Evolutionary conservation across 352 stramenopile genomes (phyloP).

Genomic region (Discostella stelligera): DNA sequence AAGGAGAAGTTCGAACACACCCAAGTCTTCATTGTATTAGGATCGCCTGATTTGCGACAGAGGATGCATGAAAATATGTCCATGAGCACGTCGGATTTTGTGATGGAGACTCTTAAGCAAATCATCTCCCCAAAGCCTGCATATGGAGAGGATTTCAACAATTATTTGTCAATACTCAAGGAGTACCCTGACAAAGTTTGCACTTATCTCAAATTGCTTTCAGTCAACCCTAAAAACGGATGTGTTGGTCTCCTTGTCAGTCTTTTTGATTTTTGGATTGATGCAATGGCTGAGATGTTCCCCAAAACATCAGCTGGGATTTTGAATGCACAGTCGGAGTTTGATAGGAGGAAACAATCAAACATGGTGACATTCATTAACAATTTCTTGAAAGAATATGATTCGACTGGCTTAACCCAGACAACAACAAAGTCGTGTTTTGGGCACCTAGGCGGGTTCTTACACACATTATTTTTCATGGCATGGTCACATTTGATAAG

Average conservation of each 20-base stretch:
- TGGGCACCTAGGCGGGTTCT: slow-evolving; percentile 5
- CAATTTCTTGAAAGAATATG: no score
- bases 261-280: slow-evolving; percentile 3
- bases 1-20: slow-evolving; percentile 2
- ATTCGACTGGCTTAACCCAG: background rate
- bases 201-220: background rate
- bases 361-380: no score
- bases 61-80: slow-evolving; percentile 8
- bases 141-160: slow-evolving; percentile 6
- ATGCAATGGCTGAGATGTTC: slow-evolving; percentile 9
- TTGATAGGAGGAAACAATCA: background rate
- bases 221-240: background rate
- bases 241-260: slow-evolving; percentile 7
- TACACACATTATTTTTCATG: slow-evolving; percentile 5
- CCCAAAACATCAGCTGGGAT: slow-evolving; percentile 1
- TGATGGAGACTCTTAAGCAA: background rate
- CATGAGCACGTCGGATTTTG: slow-evolving; percentile 2
- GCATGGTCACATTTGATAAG: slow-evolving; percentile 9
- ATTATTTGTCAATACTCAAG: background rate
- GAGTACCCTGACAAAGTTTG: background rate
- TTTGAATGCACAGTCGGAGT: slow-evolving; percentile 7
- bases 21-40: slow-evolving; percentile 17
- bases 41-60: background rate
- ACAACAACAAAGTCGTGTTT: background rate
- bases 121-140: background rate